Conservation (phyloP, 139 green algal species). For the Chlamydomonas sphaeroides region DNA sequence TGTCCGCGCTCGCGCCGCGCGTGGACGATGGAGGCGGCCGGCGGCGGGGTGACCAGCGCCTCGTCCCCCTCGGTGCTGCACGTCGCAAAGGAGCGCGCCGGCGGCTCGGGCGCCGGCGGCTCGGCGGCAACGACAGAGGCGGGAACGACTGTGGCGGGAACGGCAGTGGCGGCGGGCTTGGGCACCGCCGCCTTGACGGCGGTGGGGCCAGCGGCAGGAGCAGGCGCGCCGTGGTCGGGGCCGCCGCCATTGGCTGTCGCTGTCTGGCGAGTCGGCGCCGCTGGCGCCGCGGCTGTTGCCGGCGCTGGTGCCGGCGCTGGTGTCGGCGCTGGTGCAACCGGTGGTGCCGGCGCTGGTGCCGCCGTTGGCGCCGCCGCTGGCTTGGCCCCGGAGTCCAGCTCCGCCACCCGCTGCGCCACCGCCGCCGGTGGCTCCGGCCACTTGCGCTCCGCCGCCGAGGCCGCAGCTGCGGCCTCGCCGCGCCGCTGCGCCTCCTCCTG, state of each 20-base stretch:
- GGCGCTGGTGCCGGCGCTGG: background rate
- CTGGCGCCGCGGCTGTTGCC: background rate
- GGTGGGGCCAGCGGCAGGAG: too few relatives aligned
- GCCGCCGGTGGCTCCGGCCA: constrained; percentile 11
- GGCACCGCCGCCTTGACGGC: too few relatives aligned
- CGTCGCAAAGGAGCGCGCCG: background rate
- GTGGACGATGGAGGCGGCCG: constrained; percentile 5
- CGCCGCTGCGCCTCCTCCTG: background rate
- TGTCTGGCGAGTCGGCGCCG: background rate
- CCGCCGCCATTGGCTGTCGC: background rate
- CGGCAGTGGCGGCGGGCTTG: background rate
- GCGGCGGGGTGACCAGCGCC: background rate
- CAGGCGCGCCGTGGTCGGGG: too few relatives aligned
- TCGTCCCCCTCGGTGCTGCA: constrained; percentile 39
- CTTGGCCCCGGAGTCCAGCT: background rate
- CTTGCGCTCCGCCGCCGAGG: background rate
- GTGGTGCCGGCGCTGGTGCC: background rate
- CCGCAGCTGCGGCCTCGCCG: background rate
- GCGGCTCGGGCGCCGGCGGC: background rate
- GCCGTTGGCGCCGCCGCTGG: too few relatives aligned
- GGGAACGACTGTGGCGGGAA: background rate
- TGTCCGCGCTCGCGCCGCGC: constrained; percentile 3
- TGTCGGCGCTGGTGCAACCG: background rate
- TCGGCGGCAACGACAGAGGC: background rate
- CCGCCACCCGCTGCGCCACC: constrained; percentile 8